Conservation (phyloP, 2,329 filamentous ascomycete species). For the Xylariaceae sp. region DNA sequence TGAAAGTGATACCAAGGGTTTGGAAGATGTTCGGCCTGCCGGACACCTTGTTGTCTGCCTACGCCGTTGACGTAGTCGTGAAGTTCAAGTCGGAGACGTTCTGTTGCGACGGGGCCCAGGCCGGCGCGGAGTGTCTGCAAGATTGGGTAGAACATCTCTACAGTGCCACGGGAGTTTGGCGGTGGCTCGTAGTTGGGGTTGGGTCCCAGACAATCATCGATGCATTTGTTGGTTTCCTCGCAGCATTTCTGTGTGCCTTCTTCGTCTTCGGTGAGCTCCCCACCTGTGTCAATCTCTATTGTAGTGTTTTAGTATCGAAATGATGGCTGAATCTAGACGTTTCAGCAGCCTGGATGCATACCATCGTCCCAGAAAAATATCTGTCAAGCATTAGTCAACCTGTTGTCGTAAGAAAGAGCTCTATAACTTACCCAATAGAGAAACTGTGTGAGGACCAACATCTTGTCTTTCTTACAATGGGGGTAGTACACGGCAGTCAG, state of each 20-base stretch:
- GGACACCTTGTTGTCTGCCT: conserved; percentile 26
- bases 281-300: conserved; percentile 31
- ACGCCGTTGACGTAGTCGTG: conserved; percentile 31
- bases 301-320: background rate
- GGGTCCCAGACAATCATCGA: conserved; percentile 27
- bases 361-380: conserved; percentile 32
- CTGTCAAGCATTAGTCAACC: conserved; percentile 14
- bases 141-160: conserved; percentile 30
- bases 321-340: background rate
- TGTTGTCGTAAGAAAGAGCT: conserved; percentile 30
- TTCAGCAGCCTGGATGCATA: conserved; percentile 4
- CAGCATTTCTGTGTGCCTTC: conserved; percentile 25
- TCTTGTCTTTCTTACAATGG: conserved; percentile 28
- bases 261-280: conserved; percentile 27
- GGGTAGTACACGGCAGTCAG: conserved; percentile 29
- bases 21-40: conserved; percentile 23
- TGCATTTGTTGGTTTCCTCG: conserved; percentile 24
- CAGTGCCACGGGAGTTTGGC: conserved; percentile 18
- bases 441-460: conserved; percentile 27
- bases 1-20: conserved; percentile 30
- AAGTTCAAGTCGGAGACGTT: conserved; percentile 25
- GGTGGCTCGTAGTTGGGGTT: conserved; percentile 24
- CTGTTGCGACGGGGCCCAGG: conserved; percentile 19
- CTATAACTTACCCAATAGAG: conserved; percentile 27
- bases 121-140: conserved; percentile 24